phyloP scores from a whole-genome alignment of 768 basidiomycete genomes.

The Lactarius hengduanensis region DNA sequence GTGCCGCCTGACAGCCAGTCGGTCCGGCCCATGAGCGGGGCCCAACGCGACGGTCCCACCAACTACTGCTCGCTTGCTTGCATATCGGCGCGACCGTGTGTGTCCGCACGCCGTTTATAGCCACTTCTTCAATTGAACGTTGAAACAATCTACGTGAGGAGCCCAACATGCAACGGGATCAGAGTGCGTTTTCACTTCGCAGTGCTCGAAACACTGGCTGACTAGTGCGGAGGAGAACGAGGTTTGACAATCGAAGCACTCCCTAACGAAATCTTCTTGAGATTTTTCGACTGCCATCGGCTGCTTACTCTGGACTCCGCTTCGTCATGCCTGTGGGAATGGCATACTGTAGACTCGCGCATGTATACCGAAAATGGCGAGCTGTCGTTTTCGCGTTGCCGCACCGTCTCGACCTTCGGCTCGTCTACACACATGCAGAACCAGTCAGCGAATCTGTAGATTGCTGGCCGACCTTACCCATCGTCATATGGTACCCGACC shows the following conservation, averaged over 20 bases:
- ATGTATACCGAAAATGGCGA: conserved; percentile 17
- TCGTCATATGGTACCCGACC: not conserved
- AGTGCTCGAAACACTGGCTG: not conserved
- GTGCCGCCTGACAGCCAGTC: no score
- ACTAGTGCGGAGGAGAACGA: not conserved
- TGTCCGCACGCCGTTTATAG: no score
- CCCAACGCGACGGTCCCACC: no score
- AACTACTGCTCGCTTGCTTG: no score
- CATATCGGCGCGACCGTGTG: no score
- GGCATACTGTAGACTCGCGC: conserved; percentile 15
- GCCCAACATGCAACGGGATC: not conserved
- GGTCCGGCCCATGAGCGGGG: no score
- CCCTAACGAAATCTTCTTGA: conserved; percentile 17
- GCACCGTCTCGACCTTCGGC: conserved; percentile 3
- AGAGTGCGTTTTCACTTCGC: not conserved
- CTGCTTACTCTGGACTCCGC: not conserved
- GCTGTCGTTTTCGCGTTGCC: conserved; percentile 8
- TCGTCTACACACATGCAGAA: conserved; percentile 5
- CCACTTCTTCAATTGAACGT: no score
- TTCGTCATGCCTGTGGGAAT: conserved; percentile 3
- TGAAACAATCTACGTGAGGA: no score
- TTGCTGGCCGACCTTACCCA: conserved; percentile 5
- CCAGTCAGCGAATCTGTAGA: not conserved
- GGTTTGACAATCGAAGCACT: not conserved
- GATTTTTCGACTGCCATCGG: conserved; percentile 5